These are phyloP conservation scores for Nitzschia inconspicua DNA, from an alignment of 108 stramenopile genomes.

Conservation along the genomic window DNA sequence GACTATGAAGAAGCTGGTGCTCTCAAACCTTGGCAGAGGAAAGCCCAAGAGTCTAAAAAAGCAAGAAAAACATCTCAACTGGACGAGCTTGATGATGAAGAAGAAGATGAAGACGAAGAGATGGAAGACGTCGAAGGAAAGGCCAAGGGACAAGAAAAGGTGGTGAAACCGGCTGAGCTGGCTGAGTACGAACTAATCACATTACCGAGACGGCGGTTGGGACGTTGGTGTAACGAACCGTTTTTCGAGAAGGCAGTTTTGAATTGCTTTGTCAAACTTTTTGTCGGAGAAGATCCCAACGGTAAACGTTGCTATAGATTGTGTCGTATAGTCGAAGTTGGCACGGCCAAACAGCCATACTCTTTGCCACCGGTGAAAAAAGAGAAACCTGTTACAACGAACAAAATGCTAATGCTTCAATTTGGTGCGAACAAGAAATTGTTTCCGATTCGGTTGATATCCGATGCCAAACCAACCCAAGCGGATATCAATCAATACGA, in stretches of 20 bases:
- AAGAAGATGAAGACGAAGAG: constrained; percentile 27
- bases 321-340: constrained; percentile 71
- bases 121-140: not conserved
- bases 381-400: constrained; percentile 65
- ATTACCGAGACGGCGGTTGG: constrained; percentile 74
- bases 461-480: constrained; percentile 65
- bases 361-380: constrained; percentile 57
- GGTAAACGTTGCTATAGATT: constrained; percentile 83
- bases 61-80: constrained; percentile 34
- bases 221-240: constrained; percentile 87
- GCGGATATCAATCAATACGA: constrained; percentile 69
- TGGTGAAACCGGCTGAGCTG: constrained; percentile 57
- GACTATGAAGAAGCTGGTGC: constrained; percentile 62
- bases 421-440: constrained; percentile 61
- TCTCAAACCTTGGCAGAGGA: constrained; percentile 75
- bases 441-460: constrained; percentile 75
- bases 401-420: constrained; percentile 67
- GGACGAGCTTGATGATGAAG: constrained; percentile 43
- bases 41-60: constrained; percentile 31
- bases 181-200: constrained; percentile 72
- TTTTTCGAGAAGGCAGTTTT: constrained; percentile 77
- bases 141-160: constrained; percentile 12
- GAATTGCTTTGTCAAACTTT: constrained; percentile 70
- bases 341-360: constrained; percentile 44
- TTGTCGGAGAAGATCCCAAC: constrained; percentile 72